A percentile compares a stretch with the other conserved stretches of the same genome.
Evolutionary conservation across 2,329 filamentous ascomycete genomes (phyloP).

Genomic region (Capronia coronata): DNA sequence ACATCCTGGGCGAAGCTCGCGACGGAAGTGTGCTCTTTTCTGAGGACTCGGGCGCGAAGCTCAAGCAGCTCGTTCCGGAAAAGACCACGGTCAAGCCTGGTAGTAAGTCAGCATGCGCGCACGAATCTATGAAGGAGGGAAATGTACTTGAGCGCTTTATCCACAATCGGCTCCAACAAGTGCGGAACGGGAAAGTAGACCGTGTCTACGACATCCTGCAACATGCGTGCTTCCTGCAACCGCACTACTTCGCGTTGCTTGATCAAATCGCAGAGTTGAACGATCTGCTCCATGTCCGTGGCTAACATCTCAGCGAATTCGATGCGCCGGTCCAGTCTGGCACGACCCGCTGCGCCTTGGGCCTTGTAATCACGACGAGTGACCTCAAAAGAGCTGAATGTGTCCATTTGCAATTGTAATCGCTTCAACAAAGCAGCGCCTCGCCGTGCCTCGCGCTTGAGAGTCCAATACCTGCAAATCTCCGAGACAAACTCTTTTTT

Average conservation of each 20-base stretch:
- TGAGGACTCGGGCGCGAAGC: slow-evolving; percentile 49
- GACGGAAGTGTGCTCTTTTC: slow-evolving; percentile 55
- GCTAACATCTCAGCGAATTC: slow-evolving; percentile 68
- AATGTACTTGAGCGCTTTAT: slow-evolving; percentile 74
- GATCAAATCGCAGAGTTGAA: slow-evolving; percentile 61
- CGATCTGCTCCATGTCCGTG: slow-evolving; percentile 70
- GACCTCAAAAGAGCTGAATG: slow-evolving; percentile 95
- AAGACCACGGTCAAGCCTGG: slow-evolving; percentile 44
- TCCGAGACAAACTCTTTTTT: slow-evolving; percentile 79
- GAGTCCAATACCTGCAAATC: slow-evolving; percentile 93
- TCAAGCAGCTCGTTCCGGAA: slow-evolving; percentile 51
- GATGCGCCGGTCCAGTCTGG: slow-evolving; percentile 71
- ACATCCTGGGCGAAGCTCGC: slow-evolving; percentile 55
- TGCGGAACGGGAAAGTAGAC: slow-evolving; percentile 86
- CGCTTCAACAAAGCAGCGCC: slow-evolving; percentile 89
- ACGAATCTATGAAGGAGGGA: background rate
- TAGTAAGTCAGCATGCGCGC: slow-evolving; percentile 25
- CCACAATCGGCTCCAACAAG: slow-evolving; percentile 68
- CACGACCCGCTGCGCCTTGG: slow-evolving; percentile 79
- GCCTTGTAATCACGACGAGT: slow-evolving; percentile 91
- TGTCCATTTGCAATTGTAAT: slow-evolving; percentile 88
- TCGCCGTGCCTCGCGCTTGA: slow-evolving; percentile 87
- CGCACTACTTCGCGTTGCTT: slow-evolving; percentile 72
- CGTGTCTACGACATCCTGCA: slow-evolving; percentile 74
- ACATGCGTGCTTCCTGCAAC: slow-evolving; percentile 65